These are phyloP conservation scores for Phytophthora lateralis DNA, from an alignment of 352 stramenopile species.

Conservation along the genomic window DNA sequence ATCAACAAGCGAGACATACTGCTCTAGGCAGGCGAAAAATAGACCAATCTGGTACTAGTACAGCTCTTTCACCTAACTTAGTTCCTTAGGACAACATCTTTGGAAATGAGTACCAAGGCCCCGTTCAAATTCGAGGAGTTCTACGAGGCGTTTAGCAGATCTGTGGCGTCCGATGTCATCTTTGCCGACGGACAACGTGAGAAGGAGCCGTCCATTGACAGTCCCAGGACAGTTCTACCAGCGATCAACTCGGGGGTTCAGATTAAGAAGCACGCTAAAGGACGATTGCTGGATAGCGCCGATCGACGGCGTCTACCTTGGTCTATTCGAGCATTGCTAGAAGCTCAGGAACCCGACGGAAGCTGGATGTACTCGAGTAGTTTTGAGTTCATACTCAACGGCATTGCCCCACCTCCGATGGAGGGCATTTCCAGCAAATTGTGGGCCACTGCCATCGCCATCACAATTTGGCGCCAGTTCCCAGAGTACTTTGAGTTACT, in stretches of 20 bases:
- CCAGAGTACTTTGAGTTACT: conserved; percentile 69
- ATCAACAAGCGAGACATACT: too few species aligned
- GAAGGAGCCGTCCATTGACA: neutral
- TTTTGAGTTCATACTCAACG: conserved; percentile 63
- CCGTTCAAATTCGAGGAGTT: too few species aligned
- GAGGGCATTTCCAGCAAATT: conserved; percentile 56
- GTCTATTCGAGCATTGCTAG: conserved; percentile 47
- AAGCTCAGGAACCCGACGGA: conserved; percentile 61
- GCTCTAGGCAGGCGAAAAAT: too few species aligned
- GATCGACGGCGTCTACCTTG: conserved; percentile 40
- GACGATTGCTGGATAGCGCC: conserved; percentile 32
- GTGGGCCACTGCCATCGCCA: conserved; percentile 64
- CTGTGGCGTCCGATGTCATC: conserved; percentile 47
- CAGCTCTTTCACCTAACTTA: too few species aligned
- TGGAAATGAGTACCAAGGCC: too few species aligned
- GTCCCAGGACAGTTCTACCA: neutral
- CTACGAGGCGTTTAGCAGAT: conserved; percentile 58
- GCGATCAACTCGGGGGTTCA: conserved; percentile 5
- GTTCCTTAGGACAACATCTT: neutral
- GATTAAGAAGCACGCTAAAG: conserved; percentile 25
- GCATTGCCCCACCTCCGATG: conserved; percentile 41
- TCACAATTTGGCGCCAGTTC: conserved; percentile 60
- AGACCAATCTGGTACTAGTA: too few species aligned
- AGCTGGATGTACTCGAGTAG: conserved; percentile 67
- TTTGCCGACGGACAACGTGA: conserved; percentile 41